Conservation (phyloP, 2,329 filamentous ascomycete genomes). For the Nothomitra cinnamomea region DNA sequence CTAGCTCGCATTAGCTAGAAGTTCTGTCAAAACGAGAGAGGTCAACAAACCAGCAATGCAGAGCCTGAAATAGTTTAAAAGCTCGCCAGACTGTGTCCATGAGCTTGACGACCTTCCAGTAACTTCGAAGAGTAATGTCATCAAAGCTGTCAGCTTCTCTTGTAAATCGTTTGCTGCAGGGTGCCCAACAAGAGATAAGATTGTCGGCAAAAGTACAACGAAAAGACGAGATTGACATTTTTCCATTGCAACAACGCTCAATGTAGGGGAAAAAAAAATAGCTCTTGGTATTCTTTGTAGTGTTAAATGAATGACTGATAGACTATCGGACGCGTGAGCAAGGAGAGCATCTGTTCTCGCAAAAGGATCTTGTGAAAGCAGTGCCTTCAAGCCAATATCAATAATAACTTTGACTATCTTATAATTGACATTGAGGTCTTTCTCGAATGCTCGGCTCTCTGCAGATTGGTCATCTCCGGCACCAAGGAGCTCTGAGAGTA, state of each 20-base stretch:
- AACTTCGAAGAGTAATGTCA: constrained; percentile 9
- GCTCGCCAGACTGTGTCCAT: neutral
- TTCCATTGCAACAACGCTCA: constrained; percentile 28
- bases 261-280: constrained; percentile 35
- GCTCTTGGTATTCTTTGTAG: constrained; percentile 54
- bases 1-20: neutral
- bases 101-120: neutral
- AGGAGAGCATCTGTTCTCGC: constrained; percentile 36
- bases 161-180: constrained; percentile 19
- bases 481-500: constrained; percentile 47
- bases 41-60: constrained; percentile 2
- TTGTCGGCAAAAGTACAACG: constrained; percentile 44
- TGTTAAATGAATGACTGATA: constrained; percentile 60
- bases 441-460: constrained; percentile 33
- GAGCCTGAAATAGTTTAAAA: constrained; percentile 1
- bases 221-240: constrained; percentile 45
- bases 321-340: constrained; percentile 49
- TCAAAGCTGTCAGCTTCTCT: constrained; percentile 27
- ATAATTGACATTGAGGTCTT: constrained; percentile 61
- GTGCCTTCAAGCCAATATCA: constrained; percentile 57
- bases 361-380: constrained; percentile 53
- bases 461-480: constrained; percentile 24
- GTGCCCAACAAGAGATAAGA: constrained; percentile 40
- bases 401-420: constrained; percentile 73
- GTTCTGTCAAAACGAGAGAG: neutral